Base-by-base conservation (phyloP, 768 basidiomycete genomes). In the Podaxis pistillaris region DNA sequence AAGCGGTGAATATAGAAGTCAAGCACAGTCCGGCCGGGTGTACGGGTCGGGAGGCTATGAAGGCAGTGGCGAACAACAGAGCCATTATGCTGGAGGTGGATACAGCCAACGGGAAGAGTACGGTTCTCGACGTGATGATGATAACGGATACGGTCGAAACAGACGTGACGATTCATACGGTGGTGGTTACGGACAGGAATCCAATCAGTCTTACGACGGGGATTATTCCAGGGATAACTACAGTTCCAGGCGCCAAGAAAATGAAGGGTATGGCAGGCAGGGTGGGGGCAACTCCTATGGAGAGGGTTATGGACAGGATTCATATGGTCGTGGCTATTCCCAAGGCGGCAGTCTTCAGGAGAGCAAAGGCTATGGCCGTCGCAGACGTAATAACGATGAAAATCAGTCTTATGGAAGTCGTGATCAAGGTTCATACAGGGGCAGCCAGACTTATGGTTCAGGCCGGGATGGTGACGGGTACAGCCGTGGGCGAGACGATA, bases 301-400 rank as follows among this genome's bases (percentile, higher is more conserved):
- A 26, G 66, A 58, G 56, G 24, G 54, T n/a, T 41, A 54, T 30
- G 56, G 24, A 33, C 56, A 58, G 51, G 54, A 22, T 13, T 40
- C 60, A 36, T 60, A 56, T 50, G 2, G 54, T 33, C 24, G 58
- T 13, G 60, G 60, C 13, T n/a, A 53, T 2, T 58, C 56, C 26
- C 53, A 59, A 47, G 53, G 15, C 38, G 54, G 22, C 59, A 63
- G 28, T 9, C 53, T 15, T 55, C 59, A n/a, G 11, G 41, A 22
- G 28, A 58, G 30, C 37, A 63, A 65, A 26, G 54, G 58, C 15
- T 67, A 67, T 58, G 67, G 66, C n/a, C 56, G 61, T 53, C 50
- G 56, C 40, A 52, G 57, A 28, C 63, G 65, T 28, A 60, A 65
- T 41, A 65, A 65, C 41, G 66, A 71, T 37, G 69, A 68, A 8